Percentiles rank a stretch among this genome's conserved stretches.
phyloP scores from a whole-genome alignment of 371 early-diverging fungal genomes.

The Mycotypha africana region DNA sequence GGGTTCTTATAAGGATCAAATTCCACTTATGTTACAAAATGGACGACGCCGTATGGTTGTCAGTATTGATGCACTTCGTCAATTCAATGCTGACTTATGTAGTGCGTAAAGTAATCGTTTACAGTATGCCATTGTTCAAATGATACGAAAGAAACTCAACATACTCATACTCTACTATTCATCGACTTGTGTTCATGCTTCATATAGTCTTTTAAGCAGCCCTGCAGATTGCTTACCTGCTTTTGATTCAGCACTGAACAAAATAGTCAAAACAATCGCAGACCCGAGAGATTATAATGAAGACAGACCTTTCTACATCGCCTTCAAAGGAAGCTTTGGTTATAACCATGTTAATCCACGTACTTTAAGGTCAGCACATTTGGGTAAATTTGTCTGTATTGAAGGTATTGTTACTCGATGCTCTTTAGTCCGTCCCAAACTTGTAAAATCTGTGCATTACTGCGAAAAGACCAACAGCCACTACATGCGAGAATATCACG shows the following conservation, averaged over 20 bases:
- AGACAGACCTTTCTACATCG: conserved; percentile 64
- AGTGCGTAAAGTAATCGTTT: conserved; percentile 58
- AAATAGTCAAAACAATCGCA: conserved; percentile 39
- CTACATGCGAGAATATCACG: conserved; percentile 87
- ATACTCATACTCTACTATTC: background rate
- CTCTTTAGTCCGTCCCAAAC: conserved; percentile 97
- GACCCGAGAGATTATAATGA: conserved; percentile 15
- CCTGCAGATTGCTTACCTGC: conserved; percentile 85
- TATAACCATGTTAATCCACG: conserved; percentile 89
- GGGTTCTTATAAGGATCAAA: conserved; percentile 59
- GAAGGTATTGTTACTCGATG: conserved; percentile 99
- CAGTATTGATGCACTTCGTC: conserved; percentile 85
- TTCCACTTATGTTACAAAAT: conserved; percentile 60
- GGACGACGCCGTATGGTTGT: conserved; percentile 74
- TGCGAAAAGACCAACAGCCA: conserved; percentile 81
- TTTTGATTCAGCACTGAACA: conserved; percentile 75
- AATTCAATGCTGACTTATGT: conserved; percentile 63
- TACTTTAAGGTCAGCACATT: conserved; percentile 72
- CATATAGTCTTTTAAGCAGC: conserved; percentile 65
- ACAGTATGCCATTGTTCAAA: too few relatives aligned
- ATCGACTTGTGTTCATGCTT: too few relatives aligned
- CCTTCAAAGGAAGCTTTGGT: conserved; percentile 95
- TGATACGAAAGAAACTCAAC: too few relatives aligned
- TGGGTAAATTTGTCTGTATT: conserved; percentile 92
- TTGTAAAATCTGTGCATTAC: conserved; percentile 93